A percentile compares a stretch with the other conserved stretches of the same genome.
Evolutionary conservation across 495 filamentous ascomycete genomes (phyloP).

Genomic region (Darksidea phi): DNA sequence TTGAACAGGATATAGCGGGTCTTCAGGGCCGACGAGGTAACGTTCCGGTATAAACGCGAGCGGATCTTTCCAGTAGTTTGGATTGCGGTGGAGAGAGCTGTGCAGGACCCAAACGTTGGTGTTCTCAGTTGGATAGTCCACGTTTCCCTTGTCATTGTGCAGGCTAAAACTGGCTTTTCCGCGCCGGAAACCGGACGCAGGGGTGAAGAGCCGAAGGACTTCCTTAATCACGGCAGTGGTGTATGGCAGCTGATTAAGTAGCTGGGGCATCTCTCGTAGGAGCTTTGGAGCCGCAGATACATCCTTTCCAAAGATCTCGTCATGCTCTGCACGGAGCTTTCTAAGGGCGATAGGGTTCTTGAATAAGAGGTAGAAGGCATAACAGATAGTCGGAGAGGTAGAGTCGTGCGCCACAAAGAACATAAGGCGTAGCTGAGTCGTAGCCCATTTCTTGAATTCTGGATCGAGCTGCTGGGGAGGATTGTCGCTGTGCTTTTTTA

Average conservation of each 20-base stretch:
- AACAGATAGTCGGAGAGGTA: conserved; percentile 45
- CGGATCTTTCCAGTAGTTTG: not conserved
- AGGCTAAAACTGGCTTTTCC: conserved; percentile 29
- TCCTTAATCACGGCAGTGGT: conserved; percentile 26
- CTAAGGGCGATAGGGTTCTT: conserved; percentile 43
- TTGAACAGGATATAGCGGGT: conserved; percentile 12
- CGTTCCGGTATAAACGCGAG: conserved; percentile 28
- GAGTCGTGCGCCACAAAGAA: conserved; percentile 54
- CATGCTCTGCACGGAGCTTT: conserved; percentile 10
- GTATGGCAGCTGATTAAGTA: conserved; percentile 14
- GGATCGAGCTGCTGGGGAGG: too few relatives aligned
- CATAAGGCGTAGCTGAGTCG: conserved; percentile 35
- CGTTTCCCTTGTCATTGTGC: conserved; percentile 29
- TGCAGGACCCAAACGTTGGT: conserved; percentile 31
- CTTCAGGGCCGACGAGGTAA: conserved; percentile 4
- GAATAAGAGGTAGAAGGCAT: conserved; percentile 50
- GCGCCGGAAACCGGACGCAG: conserved; percentile 1
- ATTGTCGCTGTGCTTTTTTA: too few relatives aligned
- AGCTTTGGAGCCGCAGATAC: not conserved
- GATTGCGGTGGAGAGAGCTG: conserved; percentile 25
- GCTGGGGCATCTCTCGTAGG: conserved; percentile 7
- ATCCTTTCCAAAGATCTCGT: conserved; percentile 5
- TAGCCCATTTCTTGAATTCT: not conserved
- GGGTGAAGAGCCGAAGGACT: conserved; percentile 20
- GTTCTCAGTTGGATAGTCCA: conserved; percentile 39